Base-by-base conservation (phyloP, 768 basidiomycete species). In the Termitomyces sp. region DNA sequence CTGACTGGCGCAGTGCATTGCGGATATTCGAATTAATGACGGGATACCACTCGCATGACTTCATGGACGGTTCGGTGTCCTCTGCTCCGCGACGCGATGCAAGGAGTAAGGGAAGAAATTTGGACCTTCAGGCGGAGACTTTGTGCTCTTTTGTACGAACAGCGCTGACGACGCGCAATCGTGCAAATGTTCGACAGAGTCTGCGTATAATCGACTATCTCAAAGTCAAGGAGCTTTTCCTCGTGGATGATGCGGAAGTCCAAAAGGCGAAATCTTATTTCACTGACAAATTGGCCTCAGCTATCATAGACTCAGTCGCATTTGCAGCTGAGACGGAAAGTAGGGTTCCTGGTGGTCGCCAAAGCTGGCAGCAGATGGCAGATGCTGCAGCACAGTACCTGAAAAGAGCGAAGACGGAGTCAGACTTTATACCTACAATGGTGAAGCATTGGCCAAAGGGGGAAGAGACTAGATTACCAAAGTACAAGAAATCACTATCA, bases 11-110 rank as follows among this genome's bases (percentile, higher is more conserved):
- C 24, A 74, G 74, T 19, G 81, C 85, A 1, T 64, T 73, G 46
- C 75, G 77, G 47, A 69, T 79, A 17, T 86, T 90, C 66, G 81
- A 88, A 58, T 70, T 88, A 60, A 86, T 91, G 83, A 86, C 87
- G 3, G 88, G 89, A 6, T 82, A 80, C 60, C 78, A 77, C 56
- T 62, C 67, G 2, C 75, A 78, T 53, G 80, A 80, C 47, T 83
- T 84, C 56, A 75, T 76, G 69, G 78, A 80, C 40, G 79, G 75
- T 5, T 66, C 76, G 5, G 70, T 73, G 2, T 56, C 62, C 14
- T 37, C 55, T 41, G 43, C 48, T n/a, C 82, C 79, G 9, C 70
- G 66, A 54, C 62, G 74, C 11, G 75, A 78, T 57, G 69, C 68
- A 62, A 76, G 74, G 37, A 67, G 71, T n/a, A 52, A 64, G 32